A percentile compares a stretch with the other conserved stretches of the same genome.
Evolutionary conservation across 345 rosid genomes (phyloP).

Genomic region (Ricinus communis): DNA sequence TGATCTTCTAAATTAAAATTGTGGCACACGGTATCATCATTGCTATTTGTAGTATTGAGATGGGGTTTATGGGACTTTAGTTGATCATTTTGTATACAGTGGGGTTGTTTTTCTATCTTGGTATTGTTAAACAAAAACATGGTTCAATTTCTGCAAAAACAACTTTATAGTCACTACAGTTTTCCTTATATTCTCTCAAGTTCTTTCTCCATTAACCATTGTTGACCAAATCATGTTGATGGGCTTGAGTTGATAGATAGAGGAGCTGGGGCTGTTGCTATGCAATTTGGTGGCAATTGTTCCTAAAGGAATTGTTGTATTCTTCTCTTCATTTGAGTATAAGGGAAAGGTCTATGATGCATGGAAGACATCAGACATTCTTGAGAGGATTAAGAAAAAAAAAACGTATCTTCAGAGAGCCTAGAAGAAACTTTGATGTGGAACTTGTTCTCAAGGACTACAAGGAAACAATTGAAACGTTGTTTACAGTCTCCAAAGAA

Average conservation of each 20-base stretch:
- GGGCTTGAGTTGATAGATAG: constrained; percentile 49
- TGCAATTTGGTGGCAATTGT: constrained; percentile 77
- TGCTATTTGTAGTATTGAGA: neutral
- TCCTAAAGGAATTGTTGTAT: constrained; percentile 88
- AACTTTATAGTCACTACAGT: neutral
- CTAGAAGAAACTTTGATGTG: constrained; percentile 63
- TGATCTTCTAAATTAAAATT: neutral
- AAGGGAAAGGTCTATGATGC: constrained; percentile 69
- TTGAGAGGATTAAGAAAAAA: constrained; percentile 70
- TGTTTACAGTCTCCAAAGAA: constrained; percentile 22
- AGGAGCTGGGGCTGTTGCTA: constrained; percentile 80
- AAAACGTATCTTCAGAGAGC: constrained; percentile 82
- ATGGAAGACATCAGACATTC: constrained; percentile 81
- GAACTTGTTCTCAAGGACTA: constrained; percentile 76
- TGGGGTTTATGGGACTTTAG: neutral
- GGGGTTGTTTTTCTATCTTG: neutral
- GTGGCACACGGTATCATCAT: no score
- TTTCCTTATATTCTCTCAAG: constrained; percentile 1
- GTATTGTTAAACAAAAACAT: neutral
- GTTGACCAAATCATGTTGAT: constrained; percentile 13
- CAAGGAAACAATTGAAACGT: constrained; percentile 59
- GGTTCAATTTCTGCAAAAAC: constrained; percentile 1
- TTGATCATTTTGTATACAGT: neutral
- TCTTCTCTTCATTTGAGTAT: constrained; percentile 92
- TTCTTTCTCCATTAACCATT: neutral